Percentiles rank a stretch among this genome's conserved stretches.
These are phyloP conservation scores for Trichoderma arundinaceum DNA, from an alignment of 2,329 filamentous ascomycete species.

Conservation along the genomic window DNA sequence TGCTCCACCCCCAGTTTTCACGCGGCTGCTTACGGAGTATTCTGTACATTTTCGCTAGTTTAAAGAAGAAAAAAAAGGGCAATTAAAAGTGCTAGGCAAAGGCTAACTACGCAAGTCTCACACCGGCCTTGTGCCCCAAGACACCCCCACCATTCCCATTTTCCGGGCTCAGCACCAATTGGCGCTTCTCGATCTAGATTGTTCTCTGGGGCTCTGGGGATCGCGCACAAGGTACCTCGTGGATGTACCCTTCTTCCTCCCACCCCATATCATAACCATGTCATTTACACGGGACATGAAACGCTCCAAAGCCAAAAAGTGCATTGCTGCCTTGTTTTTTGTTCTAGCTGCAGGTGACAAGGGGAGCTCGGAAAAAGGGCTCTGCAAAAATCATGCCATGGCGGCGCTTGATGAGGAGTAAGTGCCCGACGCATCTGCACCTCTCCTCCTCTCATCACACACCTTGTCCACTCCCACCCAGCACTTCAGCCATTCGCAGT, in stretches of 20 bases:
- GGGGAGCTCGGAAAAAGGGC: no score
- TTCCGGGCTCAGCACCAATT: conserved; percentile 13
- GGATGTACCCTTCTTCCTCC: neutral
- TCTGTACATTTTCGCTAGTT: neutral
- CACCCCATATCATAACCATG: no score
- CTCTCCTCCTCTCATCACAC: neutral
- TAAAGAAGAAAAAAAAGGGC: neutral
- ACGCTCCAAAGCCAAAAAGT: no score
- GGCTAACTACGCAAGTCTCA: neutral
- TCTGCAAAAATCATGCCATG: neutral
- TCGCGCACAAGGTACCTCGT: neutral
- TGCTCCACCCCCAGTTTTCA: no score
- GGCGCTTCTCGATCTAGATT: conserved; percentile 9
- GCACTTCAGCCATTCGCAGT: neutral
- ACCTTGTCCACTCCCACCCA: neutral
- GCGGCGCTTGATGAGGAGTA: neutral
- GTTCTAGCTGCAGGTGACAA: no score
- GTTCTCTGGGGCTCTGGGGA: neutral
- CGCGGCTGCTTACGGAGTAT: neutral
- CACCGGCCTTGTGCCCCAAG: neutral
- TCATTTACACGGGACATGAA: no score
- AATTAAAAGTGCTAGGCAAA: neutral
- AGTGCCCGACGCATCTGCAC: no score
- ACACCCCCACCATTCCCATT: conserved; percentile 7
- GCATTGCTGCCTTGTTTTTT: no score